Percentiles rank a stretch among this genome's conserved stretches.
Conservation (phyloP, 176 grass and related monocot species). For the Oryza brachyantha region DNA sequence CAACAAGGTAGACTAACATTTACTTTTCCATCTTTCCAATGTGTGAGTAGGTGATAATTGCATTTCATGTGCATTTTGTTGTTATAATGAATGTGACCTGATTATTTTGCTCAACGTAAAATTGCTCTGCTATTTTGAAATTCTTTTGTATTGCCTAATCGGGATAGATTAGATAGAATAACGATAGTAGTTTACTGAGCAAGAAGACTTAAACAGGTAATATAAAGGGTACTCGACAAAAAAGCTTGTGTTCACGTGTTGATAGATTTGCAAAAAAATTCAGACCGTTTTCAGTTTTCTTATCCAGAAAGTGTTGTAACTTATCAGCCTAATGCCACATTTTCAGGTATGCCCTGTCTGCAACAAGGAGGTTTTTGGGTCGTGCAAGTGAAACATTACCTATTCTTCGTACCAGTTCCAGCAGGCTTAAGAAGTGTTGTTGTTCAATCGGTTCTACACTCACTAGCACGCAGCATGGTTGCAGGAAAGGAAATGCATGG, state of each 20-base stretch:
- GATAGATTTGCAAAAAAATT: background rate
- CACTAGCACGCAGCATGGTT: background rate
- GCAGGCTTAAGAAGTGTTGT: background rate
- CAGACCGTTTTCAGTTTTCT: background rate
- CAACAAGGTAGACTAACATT: conserved; percentile 59
- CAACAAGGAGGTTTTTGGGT: conserved; percentile 63
- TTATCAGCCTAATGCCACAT: background rate
- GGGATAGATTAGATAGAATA: background rate
- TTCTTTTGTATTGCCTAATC: background rate
- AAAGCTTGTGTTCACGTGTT: background rate
- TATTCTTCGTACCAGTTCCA: conserved; percentile 4
- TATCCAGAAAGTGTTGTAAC: background rate
- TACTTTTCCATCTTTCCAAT: conserved; percentile 9
- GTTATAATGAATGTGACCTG: background rate
- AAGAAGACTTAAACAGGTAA: background rate
- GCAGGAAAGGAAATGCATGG: background rate
- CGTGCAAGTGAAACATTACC: conserved; percentile 23
- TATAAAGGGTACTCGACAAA: background rate
- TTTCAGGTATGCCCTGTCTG: conserved; percentile 82
- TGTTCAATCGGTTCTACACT: too few species aligned
- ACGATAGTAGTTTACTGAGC: background rate
- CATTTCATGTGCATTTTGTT: background rate
- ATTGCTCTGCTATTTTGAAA: background rate
- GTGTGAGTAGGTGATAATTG: background rate
- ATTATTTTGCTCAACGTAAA: conserved; percentile 8